Evolutionary conservation across 352 stramenopile genomes (phyloP), one percentile per base, ranked within the genome.

Genomic region (Globisporangium mamillatum): DNA sequence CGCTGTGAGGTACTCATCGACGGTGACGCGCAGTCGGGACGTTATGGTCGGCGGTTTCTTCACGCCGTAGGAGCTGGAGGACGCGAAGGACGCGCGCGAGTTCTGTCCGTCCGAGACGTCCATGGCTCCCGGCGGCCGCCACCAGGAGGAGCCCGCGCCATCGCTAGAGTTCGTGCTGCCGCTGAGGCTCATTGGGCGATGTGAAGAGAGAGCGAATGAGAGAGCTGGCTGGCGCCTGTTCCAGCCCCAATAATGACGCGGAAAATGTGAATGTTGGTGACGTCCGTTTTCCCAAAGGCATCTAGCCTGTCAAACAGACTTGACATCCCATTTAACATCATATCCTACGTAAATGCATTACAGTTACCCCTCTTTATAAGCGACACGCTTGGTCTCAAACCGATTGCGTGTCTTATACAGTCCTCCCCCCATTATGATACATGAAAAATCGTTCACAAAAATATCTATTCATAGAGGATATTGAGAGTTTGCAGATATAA

Each of bases 31-130:
- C 12, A 90, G 54, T 62, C 72, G 66, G 36, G 81, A 80, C 10
- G 48, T 54, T 1, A 73, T 54, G 9, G 66, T 60, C 9, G 52
- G 36, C 36, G 63, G 66, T 9, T 68, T 65, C 44, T 29, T 64
- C 59, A 69, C 69, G 38, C 50, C 68, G 18, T 29, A 54, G 1
- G 66, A 69, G 22, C 71, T 52, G 8, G 68, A 70, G 3, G 79
- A 76, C 3, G 69, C 58, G 70, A 78, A 82, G 16, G 77, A 84
- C 38, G 71, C 58, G 52, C 74, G 79, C 20, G 74, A 77, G 29
- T 78, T 36, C n/a, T 85, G 76, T 3, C 65, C 65, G 27, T 81
- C 77, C 4, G 76, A 82, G 29, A 78, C 67, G 41, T 90, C 79
- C 73, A 87, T 75, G 1, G 73, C 68, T 3, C 75, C 71, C 0